Evolutionary conservation across 257 asterid genomes (phyloP).

Genomic region (Osmanthus fragrans): DNA sequence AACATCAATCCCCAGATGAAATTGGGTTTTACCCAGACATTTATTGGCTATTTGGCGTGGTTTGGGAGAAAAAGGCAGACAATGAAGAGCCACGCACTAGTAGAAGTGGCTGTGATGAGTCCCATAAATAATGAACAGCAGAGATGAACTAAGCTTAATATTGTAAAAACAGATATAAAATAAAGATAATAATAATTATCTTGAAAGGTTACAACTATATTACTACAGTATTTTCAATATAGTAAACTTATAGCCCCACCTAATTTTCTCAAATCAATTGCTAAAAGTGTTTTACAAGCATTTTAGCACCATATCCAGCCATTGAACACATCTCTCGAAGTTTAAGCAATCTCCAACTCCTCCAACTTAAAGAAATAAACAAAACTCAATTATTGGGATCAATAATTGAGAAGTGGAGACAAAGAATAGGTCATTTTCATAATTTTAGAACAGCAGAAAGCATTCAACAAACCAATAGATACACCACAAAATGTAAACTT

Average conservation of each 20-base stretch:
- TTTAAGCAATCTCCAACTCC: too few relatives aligned
- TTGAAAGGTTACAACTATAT: too few relatives aligned
- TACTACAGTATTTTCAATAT: too few relatives aligned
- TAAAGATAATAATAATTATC: too few relatives aligned
- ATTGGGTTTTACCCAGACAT: too few relatives aligned
- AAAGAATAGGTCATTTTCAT: neutral
- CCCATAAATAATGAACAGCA: neutral
- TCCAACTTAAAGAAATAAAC: too few relatives aligned
- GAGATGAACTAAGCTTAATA: constrained; percentile 4
- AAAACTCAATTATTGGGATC: neutral
- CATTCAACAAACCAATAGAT: neutral
- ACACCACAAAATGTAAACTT: neutral
- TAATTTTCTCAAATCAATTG: too few relatives aligned
- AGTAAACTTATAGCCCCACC: too few relatives aligned
- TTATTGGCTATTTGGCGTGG: neutral
- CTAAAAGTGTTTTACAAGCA: neutral
- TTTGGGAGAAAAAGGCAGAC: neutral
- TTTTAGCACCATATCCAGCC: neutral
- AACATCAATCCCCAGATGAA: too few relatives aligned
- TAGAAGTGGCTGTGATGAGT: neutral
- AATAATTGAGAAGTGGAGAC: neutral
- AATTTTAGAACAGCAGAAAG: neutral
- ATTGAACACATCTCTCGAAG: neutral
- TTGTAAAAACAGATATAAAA: too few relatives aligned
- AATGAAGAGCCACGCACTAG: neutral